Conservation (phyloP, 2,329 filamentous ascomycete genomes). For the Aureobasidium melanogenum region DNA sequence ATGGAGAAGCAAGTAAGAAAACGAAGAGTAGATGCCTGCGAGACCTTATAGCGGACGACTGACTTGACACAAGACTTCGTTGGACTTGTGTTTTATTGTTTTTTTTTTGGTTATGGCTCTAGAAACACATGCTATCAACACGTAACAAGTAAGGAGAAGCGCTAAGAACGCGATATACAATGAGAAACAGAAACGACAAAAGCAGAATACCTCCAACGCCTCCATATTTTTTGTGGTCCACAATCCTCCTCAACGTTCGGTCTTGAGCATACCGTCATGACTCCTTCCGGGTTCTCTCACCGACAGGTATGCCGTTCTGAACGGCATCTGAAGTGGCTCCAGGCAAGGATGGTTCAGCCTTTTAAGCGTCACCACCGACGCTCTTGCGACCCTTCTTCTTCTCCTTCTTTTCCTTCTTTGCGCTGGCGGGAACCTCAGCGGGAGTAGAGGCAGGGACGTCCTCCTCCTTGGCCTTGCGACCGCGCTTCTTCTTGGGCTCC, state of each 20-base stretch:
- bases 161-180: background rate
- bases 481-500: conserved; percentile 26
- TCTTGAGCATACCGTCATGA: background rate
- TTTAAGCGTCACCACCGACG: conserved; percentile 16
- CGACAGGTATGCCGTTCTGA: background rate
- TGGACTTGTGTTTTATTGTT: background rate
- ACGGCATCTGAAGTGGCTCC: background rate
- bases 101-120: background rate
- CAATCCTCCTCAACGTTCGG: background rate
- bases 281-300: background rate
- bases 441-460: conserved; percentile 10
- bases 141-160: background rate
- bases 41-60: too few relatives aligned
- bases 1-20: too few relatives aligned
- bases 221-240: background rate
- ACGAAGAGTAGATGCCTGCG: too few relatives aligned
- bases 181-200: background rate
- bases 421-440: conserved; percentile 13
- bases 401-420: conserved; percentile 20
- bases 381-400: conserved; percentile 27
- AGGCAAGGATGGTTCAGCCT: background rate
- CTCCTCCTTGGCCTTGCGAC: conserved; percentile 21
- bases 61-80: background rate
- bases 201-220: background rate
- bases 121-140: background rate